These are phyloP conservation scores for Holtermannia corniformis DNA, from an alignment of 768 basidiomycete genomes.

Conservation along the genomic window DNA sequence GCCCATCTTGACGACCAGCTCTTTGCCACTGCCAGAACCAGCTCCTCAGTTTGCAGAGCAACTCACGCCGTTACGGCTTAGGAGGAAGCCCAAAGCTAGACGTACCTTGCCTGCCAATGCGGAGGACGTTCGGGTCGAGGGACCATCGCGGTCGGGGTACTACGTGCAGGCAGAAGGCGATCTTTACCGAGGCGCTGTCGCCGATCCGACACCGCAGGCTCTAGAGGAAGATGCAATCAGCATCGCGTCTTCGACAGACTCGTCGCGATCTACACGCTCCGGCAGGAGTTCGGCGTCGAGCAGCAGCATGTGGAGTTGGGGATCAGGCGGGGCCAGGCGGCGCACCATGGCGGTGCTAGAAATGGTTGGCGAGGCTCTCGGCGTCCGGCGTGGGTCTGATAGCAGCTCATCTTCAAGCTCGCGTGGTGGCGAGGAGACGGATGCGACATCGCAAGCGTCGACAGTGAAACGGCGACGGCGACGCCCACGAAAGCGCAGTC, in stretches of 20 bases:
- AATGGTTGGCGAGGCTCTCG: constrained; percentile 30
- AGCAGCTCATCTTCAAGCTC: constrained; percentile 16
- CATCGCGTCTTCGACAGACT: constrained; percentile 3
- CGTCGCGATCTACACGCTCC: not conserved
- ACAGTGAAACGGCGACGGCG: constrained; percentile 9
- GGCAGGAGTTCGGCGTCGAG: constrained; percentile 20
- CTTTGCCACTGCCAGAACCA: not conserved
- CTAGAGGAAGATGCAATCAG: constrained; percentile 30
- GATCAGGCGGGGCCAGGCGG: constrained; percentile 23
- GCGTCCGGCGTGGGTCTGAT: constrained; percentile 28
- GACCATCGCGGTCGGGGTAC: constrained; percentile 23
- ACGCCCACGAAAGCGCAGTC: constrained; percentile 12
- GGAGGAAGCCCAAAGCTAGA: constrained; percentile 14
- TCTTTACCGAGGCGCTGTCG: constrained; percentile 25
- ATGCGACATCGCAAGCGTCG: constrained; percentile 2
- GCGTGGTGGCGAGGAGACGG: constrained; percentile 1
- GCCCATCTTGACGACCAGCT: not conserved
- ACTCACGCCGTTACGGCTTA: constrained; percentile 28
- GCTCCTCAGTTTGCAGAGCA: constrained; percentile 33
- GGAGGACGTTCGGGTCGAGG: constrained; percentile 8
- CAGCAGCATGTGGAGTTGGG: constrained; percentile 22
- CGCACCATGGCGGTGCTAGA: constrained; percentile 28
- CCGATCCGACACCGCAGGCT: constrained; percentile 12
- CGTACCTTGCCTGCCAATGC: not conserved
- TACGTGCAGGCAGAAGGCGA: constrained; percentile 24